Conservation (phyloP, 371 early-diverging fungal species). For the Haplosporangium sp. region DNA sequence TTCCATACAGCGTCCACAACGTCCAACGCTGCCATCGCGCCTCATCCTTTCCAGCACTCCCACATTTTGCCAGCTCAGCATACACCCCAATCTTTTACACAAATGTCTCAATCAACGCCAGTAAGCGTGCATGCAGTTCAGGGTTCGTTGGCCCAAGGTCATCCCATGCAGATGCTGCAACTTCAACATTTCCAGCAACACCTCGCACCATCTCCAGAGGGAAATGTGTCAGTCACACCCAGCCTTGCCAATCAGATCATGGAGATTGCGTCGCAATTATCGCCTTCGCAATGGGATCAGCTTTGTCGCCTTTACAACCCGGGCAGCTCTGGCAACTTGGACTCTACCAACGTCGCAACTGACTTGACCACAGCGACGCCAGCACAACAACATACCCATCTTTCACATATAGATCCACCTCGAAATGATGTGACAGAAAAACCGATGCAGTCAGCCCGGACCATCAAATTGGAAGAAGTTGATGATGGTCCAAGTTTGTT, state of each 20-base stretch:
- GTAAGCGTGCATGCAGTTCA: too few species aligned
- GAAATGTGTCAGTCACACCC: too few species aligned
- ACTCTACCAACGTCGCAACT: not conserved
- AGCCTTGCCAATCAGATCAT: too few species aligned
- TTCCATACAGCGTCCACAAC: not conserved
- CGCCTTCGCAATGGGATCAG: slow-evolving; percentile 23
- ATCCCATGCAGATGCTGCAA: too few species aligned
- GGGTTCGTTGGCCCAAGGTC: too few species aligned
- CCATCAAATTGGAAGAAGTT: not conserved
- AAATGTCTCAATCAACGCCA: not conserved
- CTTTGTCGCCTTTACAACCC: not conserved
- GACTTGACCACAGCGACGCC: not conserved
- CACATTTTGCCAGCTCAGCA: not conserved
- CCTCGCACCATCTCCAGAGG: too few species aligned
- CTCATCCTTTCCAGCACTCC: not conserved
- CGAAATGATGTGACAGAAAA: not conserved
- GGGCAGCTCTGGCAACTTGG: not conserved
- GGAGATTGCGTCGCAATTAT: slow-evolving; percentile 15
- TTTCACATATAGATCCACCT: not conserved
- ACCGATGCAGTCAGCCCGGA: not conserved
- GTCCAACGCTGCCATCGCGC: not conserved
- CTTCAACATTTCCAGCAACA: not conserved
- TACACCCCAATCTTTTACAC: not conserved
- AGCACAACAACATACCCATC: not conserved
- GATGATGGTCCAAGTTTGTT: not conserved